Percentiles rank a stretch among this genome's conserved stretches.
Conservation (phyloP, 192 early-diverging fungal species). For the Backusella circina region DNA sequence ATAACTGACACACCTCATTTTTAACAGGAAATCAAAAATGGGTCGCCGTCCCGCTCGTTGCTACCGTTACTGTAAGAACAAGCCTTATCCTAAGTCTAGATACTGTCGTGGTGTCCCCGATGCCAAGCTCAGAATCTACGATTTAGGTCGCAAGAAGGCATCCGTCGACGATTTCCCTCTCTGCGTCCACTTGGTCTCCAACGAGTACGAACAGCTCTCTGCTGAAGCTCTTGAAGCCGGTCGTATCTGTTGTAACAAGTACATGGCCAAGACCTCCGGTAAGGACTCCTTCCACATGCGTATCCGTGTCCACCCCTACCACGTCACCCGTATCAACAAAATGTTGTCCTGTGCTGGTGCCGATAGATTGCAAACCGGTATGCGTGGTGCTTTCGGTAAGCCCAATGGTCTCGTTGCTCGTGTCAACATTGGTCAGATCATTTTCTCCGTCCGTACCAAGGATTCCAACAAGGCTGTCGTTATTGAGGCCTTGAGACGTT, state of each 20-base stretch:
- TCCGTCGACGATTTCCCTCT: constrained; percentile 97
- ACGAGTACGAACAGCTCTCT: constrained; percentile 98
- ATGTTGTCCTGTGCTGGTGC: constrained; percentile 99
- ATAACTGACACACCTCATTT: background rate
- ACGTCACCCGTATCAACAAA: constrained; percentile 99
- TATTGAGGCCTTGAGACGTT: constrained; percentile 84
- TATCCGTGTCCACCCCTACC: constrained; percentile 97
- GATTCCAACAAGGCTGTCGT: constrained; percentile 91
- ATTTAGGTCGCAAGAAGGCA: constrained; percentile 97
- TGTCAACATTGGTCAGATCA: constrained; percentile 97
- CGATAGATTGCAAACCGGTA: constrained; percentile 98
- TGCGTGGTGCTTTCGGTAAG: constrained; percentile 99
- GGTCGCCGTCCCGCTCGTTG: constrained; percentile 99
- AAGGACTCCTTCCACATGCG: constrained; percentile 99
- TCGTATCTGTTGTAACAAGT: constrained; percentile 98
- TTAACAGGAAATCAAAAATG: constrained; percentile 50
- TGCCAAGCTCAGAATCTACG: constrained; percentile 97
- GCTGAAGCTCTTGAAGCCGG: constrained; percentile 98
- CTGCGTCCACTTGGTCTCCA: constrained; percentile 90
- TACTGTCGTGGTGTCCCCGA: constrained; percentile 99
- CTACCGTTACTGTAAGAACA: constrained; percentile 99
- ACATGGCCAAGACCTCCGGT: constrained; percentile 93
- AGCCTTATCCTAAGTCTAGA: constrained; percentile 98
- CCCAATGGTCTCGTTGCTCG: constrained; percentile 93
- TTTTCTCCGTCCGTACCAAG: constrained; percentile 95